A percentile compares a stretch with the other conserved stretches of the same genome.
phyloP scores from a whole-genome alignment of 148 eudicot species.

The Rhododendron vialii region DNA sequence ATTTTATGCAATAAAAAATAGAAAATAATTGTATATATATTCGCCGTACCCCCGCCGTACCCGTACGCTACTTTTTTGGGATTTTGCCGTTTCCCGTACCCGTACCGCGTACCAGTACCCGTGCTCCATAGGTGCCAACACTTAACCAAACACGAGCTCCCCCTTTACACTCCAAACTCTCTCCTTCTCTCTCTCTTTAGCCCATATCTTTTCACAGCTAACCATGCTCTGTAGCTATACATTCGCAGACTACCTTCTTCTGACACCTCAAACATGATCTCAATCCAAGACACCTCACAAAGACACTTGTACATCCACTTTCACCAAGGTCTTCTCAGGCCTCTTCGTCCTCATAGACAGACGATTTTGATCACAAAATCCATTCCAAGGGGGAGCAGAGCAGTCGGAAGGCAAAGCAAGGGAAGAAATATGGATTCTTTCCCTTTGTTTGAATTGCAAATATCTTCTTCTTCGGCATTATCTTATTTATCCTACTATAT shows the following conservation, averaged over 20 bases:
- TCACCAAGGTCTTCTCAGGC: neutral
- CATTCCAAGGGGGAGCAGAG: neutral
- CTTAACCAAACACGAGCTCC: neutral
- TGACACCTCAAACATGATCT: neutral
- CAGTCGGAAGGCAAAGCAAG: neutral
- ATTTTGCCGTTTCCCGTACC: too few species aligned
- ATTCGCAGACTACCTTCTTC: neutral
- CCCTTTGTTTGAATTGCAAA: neutral
- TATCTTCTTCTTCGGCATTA: neutral
- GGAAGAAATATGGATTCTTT: neutral
- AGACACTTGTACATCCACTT: neutral
- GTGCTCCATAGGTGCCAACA: neutral
- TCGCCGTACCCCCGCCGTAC: too few species aligned
- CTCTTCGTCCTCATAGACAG: neutral
- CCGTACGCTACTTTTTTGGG: too few species aligned
- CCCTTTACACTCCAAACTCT: neutral
- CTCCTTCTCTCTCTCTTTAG: neutral
- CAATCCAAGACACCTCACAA: neutral
- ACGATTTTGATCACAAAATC: neutral
- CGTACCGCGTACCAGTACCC: too few species aligned
- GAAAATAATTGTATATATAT: too few species aligned
- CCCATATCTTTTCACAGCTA: neutral
- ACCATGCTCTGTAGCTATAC: neutral
- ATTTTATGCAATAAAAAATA: too few species aligned
- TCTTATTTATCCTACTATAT: neutral